These are phyloP conservation scores for Phytophthora uliginosa DNA, from an alignment of 352 stramenopile species.

Conservation along the genomic window DNA sequence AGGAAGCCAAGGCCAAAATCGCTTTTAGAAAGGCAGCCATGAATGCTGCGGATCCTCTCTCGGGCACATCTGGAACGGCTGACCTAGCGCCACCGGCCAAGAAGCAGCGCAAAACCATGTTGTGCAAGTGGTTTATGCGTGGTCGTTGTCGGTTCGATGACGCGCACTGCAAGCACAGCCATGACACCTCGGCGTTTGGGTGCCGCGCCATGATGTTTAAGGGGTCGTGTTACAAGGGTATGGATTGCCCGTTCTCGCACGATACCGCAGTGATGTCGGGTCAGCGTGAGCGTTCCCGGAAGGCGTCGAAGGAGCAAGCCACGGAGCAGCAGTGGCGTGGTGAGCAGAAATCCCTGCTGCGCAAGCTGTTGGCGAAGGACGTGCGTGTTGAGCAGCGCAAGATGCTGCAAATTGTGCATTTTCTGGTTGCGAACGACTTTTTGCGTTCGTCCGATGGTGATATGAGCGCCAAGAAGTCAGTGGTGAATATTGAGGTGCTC, in stretches of 20 bases:
- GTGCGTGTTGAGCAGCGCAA: constrained; percentile 74
- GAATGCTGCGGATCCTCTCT: constrained; percentile 18
- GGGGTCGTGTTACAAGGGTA: constrained; percentile 63
- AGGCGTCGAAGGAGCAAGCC: constrained; percentile 48
- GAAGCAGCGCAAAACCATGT: constrained; percentile 51
- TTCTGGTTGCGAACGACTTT: constrained; percentile 69
- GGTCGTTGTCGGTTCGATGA: constrained; percentile 70
- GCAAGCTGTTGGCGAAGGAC: constrained; percentile 81
- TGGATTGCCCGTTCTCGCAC: constrained; percentile 73
- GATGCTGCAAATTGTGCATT: constrained; percentile 84
- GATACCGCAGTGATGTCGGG: constrained; percentile 45
- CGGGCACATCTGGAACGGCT: neutral
- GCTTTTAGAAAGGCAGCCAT: constrained; percentile 13
- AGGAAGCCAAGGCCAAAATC: constrained; percentile 33
- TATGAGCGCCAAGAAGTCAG: constrained; percentile 15
- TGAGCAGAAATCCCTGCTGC: constrained; percentile 75
- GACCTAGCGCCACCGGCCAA: constrained; percentile 43
- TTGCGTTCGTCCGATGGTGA: constrained; percentile 41
- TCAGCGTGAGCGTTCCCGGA: constrained; percentile 38
- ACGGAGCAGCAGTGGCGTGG: constrained; percentile 72
- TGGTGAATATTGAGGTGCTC: constrained; percentile 30
- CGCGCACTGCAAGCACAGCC: constrained; percentile 72
- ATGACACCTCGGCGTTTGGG: constrained; percentile 67
- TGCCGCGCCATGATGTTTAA: constrained; percentile 71
- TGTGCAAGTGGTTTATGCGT: constrained; percentile 79